phyloP scores from a whole-genome alignment of 768 basidiomycete genomes.

The Gyrodon lividus region DNA sequence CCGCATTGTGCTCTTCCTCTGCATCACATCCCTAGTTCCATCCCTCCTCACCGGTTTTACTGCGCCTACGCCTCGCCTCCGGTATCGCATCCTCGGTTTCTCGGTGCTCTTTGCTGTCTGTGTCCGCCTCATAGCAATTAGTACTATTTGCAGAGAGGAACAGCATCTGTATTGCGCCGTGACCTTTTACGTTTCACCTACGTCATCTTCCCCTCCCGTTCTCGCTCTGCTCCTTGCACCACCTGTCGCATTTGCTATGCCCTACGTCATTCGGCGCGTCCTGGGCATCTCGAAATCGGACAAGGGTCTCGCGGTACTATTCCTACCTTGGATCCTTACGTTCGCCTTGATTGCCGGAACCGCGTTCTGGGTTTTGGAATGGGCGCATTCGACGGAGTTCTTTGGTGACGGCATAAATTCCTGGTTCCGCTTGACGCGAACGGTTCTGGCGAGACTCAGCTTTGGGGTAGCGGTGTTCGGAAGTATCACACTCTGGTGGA shows the following conservation, averaged over 20 bases:
- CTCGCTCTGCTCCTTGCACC: constrained; percentile 58
- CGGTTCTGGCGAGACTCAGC: constrained; percentile 58
- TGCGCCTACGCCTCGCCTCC: constrained; percentile 68
- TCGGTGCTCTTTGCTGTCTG: constrained; percentile 62
- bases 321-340: constrained; percentile 58
- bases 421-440: constrained; percentile 51
- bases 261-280: constrained; percentile 53
- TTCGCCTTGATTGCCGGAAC: constrained; percentile 59
- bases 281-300: constrained; percentile 71
- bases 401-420: constrained; percentile 42
- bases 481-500: constrained; percentile 67
- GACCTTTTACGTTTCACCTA: constrained; percentile 82
- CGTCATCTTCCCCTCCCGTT: constrained; percentile 62
- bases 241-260: constrained; percentile 54
- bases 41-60: constrained; percentile 59
- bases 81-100: constrained; percentile 73
- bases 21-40: constrained; percentile 62
- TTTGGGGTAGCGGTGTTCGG: constrained; percentile 51
- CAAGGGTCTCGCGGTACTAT: constrained; percentile 64
- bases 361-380: constrained; percentile 80
- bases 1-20: constrained; percentile 70
- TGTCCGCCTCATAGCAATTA: constrained; percentile 72
- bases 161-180: constrained; percentile 88
- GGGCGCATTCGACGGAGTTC: constrained; percentile 57
- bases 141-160: constrained; percentile 93